Evolutionary conservation across 1,284 basidiomycete genomes (phyloP), one percentile per base, ranked within the genome.

Genomic region (Rhodotorula sp.): DNA sequence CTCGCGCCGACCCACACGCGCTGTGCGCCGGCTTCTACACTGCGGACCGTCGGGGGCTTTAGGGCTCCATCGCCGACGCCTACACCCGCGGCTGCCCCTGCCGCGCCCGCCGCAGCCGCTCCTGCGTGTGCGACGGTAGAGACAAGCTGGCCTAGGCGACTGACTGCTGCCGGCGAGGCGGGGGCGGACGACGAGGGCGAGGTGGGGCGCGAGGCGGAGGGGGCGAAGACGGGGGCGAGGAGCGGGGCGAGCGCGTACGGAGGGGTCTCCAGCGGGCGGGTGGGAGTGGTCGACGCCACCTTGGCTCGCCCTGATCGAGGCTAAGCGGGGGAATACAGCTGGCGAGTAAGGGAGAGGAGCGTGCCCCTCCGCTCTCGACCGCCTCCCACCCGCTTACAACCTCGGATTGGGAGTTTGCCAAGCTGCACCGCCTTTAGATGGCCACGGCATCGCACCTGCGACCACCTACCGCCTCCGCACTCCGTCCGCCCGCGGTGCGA

Each of bases 171-270:
- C 8, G 70, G 62, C 13, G 66, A 57, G 32, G 22, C 19, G 17
- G 57, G 36, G 29, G 29, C 9, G 29, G 62, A 6, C 29, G 48
- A 59, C 37, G 71, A 55, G 53, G 66, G 64, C 56, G 62, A 70
- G 70, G 61, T 66, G 67, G 65, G 65, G 62, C 50, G 53, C n/a
- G 66, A 55, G 19, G 67, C 36, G 36, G 67, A 27, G 27, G 22
- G n/a, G n/a, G n/a, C 25, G 51, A 76, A 74, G 29, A 74, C 64
- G 36, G 69, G 73, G 13, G 54, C 41, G 57, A 76, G 50, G 51
- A 77, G 56, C 27, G 67, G 53, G 66, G 65, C 56, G 41, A 76
- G 67, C 39, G 64, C 36, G 69, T 74, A 78, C 8, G 76, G 76
- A 12, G 76, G 71, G 8, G 77, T 74, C 59, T 74, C 72, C n/a